These are phyloP conservation scores for Ascochyta lentis DNA, from an alignment of 2,329 filamentous ascomycete genomes.

Conservation along the genomic window DNA sequence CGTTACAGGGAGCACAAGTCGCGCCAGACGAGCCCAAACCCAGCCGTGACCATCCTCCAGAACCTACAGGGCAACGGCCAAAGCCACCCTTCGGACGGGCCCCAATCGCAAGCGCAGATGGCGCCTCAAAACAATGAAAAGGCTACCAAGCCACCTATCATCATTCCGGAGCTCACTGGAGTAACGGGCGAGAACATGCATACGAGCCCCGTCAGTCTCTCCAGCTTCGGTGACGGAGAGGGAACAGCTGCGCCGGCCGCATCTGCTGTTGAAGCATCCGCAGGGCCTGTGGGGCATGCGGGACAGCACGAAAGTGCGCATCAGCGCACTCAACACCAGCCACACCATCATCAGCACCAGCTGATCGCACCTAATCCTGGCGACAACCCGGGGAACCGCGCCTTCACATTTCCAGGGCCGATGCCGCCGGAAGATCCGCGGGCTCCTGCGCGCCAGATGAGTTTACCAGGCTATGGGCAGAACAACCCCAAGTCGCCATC, in stretches of 20 bases:
- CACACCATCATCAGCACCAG: conserved; percentile 44
- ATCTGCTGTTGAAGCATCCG: conserved; percentile 59
- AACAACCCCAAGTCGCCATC: conserved; percentile 72
- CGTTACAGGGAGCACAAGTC: conserved; percentile 51
- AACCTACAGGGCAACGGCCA: conserved; percentile 51
- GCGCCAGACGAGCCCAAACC: conserved; percentile 58
- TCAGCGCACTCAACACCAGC: conserved; percentile 34
- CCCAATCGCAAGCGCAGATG: conserved; percentile 52
- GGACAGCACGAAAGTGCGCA: conserved; percentile 46
- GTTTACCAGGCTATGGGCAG: conserved; percentile 63
- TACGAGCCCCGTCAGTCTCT: conserved; percentile 60
- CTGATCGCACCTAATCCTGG: conserved; percentile 45
- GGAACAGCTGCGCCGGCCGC: conserved; percentile 54
- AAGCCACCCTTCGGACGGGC: conserved; percentile 50
- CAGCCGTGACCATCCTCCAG: conserved; percentile 53
- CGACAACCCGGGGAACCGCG: conserved; percentile 56
- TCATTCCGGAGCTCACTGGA: conserved; percentile 53
- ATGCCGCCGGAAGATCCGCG: conserved; percentile 58
- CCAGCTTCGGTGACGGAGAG: conserved; percentile 62
- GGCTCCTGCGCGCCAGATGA: conserved; percentile 63
- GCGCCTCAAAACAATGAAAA: conserved; percentile 58
- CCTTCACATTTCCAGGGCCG: conserved; percentile 71
- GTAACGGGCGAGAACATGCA: conserved; percentile 55
- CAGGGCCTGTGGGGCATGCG: conserved; percentile 53
- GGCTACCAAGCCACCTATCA: conserved; percentile 54